phyloP scores from a whole-genome alignment of 192 early-diverging fungal genomes.

The Chytriomyces sp. region DNA sequence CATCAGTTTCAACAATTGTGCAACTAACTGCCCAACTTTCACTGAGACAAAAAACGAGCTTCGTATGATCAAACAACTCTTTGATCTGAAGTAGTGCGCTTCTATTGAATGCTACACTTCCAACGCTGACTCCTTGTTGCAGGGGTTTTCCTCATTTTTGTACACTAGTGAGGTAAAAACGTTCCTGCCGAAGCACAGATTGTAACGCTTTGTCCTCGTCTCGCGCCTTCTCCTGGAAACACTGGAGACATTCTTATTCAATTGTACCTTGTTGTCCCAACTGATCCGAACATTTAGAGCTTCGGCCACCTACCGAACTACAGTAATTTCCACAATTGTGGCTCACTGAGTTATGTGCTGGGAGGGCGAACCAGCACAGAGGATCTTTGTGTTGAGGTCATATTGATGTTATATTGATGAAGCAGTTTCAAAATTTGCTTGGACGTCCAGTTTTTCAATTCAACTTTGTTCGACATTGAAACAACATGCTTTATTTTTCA shows the following conservation, averaged over 20 bases:
- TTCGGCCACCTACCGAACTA: not conserved
- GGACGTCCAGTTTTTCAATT: too few relatives aligned
- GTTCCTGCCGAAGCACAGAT: slow-evolving; percentile 2
- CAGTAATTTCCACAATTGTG: not conserved
- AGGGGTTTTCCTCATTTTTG: too few relatives aligned
- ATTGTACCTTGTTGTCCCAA: slow-evolving; percentile 15
- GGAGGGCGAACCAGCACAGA: too few relatives aligned
- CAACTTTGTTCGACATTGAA: too few relatives aligned
- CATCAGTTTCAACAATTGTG: too few relatives aligned
- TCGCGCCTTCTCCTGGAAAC: slow-evolving; percentile 23
- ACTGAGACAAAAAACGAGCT: too few relatives aligned
- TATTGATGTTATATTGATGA: too few relatives aligned
- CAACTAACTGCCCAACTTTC: too few relatives aligned
- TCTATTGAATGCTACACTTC: not conserved
- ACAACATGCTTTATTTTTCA: too few relatives aligned
- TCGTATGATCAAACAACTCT: slow-evolving; percentile 1
- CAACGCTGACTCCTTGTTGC: too few relatives aligned
- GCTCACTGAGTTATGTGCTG: slow-evolving; percentile 15
- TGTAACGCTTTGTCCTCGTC: slow-evolving; percentile 21
- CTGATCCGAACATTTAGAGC: not conserved
- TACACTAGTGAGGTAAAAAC: not conserved
- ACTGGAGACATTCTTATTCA: slow-evolving; percentile 4
- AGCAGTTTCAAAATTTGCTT: too few relatives aligned
- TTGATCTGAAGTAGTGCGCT: slow-evolving; percentile 20
- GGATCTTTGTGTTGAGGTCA: too few relatives aligned